These are phyloP conservation scores for Pseudoneurospora amorphoporcata DNA, from an alignment of 495 filamentous ascomycete species.

Conservation along the genomic window DNA sequence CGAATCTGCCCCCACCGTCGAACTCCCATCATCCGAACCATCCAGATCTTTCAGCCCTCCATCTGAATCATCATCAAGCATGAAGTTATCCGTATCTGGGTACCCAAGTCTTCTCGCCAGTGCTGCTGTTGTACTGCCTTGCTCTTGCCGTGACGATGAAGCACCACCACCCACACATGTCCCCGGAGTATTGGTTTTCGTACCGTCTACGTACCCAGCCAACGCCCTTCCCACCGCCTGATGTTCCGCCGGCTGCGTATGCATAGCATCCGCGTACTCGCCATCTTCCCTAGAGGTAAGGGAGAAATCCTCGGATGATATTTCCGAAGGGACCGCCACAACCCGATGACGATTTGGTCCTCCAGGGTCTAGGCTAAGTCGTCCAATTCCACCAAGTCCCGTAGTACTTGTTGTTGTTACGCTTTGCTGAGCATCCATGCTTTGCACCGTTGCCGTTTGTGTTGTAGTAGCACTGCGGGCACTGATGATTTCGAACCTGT, in stretches of 20 bases:
- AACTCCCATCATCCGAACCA: conserved; percentile 1
- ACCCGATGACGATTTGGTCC: background rate
- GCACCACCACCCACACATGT: background rate
- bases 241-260: conserved; percentile 13
- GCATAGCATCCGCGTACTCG: conserved; percentile 14
- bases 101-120: background rate
- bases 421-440: conserved; percentile 20
- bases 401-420: background rate
- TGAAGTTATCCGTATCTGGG: background rate
- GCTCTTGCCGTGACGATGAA: background rate
- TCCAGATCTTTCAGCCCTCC: background rate
- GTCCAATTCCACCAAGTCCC: background rate
- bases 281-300: background rate
- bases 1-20: background rate
- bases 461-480: conserved; percentile 1
- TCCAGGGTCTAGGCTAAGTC: background rate
- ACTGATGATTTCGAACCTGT: conserved; percentile 8
- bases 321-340: background rate
- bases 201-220: conserved; percentile 8
- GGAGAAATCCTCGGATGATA: background rate
- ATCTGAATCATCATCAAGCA: background rate
- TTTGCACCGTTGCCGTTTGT: background rate
- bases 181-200: background rate
- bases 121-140: background rate
- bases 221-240: conserved; percentile 17